Evolutionary conservation across 2,329 filamentous ascomycete genomes (phyloP).

Genomic region (Aureobasidium sp.): DNA sequence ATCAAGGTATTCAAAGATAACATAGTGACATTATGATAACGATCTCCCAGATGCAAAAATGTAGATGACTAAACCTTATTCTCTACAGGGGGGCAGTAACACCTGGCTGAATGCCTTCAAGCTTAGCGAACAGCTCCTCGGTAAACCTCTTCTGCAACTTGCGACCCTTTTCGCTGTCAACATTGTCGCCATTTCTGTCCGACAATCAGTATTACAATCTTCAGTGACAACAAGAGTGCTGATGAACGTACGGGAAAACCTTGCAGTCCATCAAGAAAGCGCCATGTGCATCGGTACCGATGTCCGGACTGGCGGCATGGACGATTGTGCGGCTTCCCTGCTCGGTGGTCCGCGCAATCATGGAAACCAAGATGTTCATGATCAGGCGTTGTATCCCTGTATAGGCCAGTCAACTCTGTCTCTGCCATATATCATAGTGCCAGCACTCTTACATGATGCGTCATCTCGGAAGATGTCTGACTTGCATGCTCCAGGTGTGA

Average conservation of each 20-base stretch:
- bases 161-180: conserved; percentile 35
- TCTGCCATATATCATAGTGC: not conserved
- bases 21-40: too few species aligned
- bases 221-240: not conserved
- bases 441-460: not conserved
- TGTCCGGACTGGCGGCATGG: conserved; percentile 29
- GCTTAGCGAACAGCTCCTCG: conserved; percentile 36
- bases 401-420: not conserved
- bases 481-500: conserved; percentile 40
- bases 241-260: conserved; percentile 24
- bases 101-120: conserved; percentile 34
- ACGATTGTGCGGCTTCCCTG: conserved; percentile 41
- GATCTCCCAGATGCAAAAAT: too few species aligned
- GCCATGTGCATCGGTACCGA: conserved; percentile 38
- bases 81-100: not conserved
- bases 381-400: not conserved
- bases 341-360: conserved; percentile 35
- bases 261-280: conserved; percentile 40
- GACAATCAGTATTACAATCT: conserved; percentile 3
- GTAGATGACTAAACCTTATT: too few species aligned
- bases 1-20: too few species aligned
- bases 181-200: conserved; percentile 23
- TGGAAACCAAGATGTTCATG: not conserved
- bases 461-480: conserved; percentile 33
- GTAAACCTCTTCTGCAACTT: conserved; percentile 35